phyloP scores from a whole-genome alignment of 2,329 filamentous ascomycete species.

The Trichoderma atrobrunneum region DNA sequence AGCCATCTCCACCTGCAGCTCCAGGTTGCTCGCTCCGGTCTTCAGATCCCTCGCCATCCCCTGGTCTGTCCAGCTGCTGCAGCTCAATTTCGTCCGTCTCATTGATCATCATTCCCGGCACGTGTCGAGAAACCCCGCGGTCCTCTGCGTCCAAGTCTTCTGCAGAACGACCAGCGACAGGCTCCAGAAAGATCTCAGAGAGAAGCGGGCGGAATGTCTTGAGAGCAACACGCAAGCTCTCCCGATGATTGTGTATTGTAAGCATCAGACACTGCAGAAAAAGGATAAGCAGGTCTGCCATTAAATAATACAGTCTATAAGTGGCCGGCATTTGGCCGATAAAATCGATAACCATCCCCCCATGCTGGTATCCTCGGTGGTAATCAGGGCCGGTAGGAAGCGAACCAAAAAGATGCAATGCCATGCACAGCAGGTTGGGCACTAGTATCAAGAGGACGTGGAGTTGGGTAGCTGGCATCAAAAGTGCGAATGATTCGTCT shows the following conservation, averaged over 20 bases:
- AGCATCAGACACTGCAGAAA: conserved; percentile 62
- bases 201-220: conserved; percentile 38
- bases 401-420: conserved; percentile 56
- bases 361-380: conserved; percentile 63
- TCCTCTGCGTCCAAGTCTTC: conserved; percentile 59
- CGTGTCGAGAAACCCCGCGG: conserved; percentile 46
- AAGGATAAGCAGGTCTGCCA: conserved; percentile 56
- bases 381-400: conserved; percentile 58
- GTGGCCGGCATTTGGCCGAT: conserved; percentile 63
- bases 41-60: conserved; percentile 26
- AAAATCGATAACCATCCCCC: conserved; percentile 65
- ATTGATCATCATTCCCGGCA: conserved; percentile 34
- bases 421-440: conserved; percentile 59
- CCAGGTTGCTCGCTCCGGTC: conserved; percentile 23
- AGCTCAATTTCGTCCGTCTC: conserved; percentile 47
- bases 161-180: conserved; percentile 30
- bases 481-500: conserved; percentile 52
- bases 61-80: conserved; percentile 33
- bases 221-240: conserved; percentile 51
- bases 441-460: conserved; percentile 58
- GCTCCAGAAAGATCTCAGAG: conserved; percentile 30
- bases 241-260: conserved; percentile 58
- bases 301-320: conserved; percentile 53
- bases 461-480: conserved; percentile 53
- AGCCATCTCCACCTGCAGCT: conserved; percentile 29